Evolutionary conservation across 345 rosid genomes (phyloP).

Genomic region (Durio zibethinus): DNA sequence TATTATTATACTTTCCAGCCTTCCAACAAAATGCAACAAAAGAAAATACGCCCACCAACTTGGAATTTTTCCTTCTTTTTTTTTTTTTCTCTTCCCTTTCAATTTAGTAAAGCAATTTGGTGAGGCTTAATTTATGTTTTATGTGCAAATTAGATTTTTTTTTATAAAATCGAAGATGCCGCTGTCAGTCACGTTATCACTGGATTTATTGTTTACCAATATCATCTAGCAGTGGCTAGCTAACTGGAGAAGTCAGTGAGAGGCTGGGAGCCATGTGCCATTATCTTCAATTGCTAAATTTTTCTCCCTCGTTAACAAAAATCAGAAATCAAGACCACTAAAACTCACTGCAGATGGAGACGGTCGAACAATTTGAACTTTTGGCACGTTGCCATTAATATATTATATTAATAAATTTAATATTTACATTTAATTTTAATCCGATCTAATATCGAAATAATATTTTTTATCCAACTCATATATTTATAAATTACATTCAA

Average conservation of each 20-base stretch:
- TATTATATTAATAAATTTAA: too few relatives aligned
- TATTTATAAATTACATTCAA: too few relatives aligned
- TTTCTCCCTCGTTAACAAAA: not conserved
- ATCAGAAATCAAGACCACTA: not conserved
- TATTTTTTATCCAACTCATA: too few relatives aligned
- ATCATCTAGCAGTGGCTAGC: not conserved
- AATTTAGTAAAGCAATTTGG: conserved; percentile 11
- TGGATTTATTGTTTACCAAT: not conserved
- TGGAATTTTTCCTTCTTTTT: conserved; percentile 19
- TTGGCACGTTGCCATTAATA: too few relatives aligned
- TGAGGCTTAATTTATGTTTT: too few relatives aligned
- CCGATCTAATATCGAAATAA: too few relatives aligned
- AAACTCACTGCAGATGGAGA: too few relatives aligned
- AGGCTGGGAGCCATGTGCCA: not conserved
- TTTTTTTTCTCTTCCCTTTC: not conserved
- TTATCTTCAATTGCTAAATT: not conserved
- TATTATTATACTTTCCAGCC: conserved; percentile 19
- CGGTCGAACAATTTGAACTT: not conserved
- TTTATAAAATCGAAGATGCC: too few relatives aligned
- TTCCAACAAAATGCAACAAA: conserved; percentile 12
- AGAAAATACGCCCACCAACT: conserved; percentile 18
- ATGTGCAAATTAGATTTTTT: too few relatives aligned
- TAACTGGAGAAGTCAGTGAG: too few relatives aligned
- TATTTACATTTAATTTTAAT: too few relatives aligned
- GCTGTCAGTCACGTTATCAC: not conserved